Evolutionary conservation across 2,329 filamentous ascomycete genomes (phyloP), one percentile per base, ranked within the genome.

Genomic region (Trichoderma asperellum): DNA sequence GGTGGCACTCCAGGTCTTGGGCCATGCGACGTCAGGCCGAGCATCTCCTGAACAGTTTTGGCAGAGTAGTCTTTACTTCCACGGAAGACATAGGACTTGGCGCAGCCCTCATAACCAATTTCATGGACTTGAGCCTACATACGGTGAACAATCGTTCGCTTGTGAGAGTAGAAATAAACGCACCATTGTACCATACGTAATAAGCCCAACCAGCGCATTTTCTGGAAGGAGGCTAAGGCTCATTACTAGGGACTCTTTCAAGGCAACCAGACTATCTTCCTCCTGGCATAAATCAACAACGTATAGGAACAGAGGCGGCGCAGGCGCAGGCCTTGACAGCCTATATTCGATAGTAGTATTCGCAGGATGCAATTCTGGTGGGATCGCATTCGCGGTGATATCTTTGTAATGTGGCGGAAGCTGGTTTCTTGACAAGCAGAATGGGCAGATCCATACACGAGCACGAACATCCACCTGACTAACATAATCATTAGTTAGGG

Each of bases 21-120:
- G 43, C 89, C 89, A 29, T 92, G 85, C 24, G 91, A 87, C 59
- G 90, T 85, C 67, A 97, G 86, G 34, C 94, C 96, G 62, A 99
- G 90, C 96, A 99, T 99, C 78, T 99, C 96, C 81, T 98, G 95
- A n/a, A 99, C 94, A 79, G 98, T 94, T 83, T 98, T 98, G 66
- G 94, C 92, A n/a, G 90, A 87, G 80, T 99, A 99, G 77, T 99
- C 96, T 84, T 98, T 99, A 85, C 90, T 97, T 49, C 96, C 96
- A 68, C 95, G 89, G 86, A 99, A 99, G 53, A 99, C 96, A 77
- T 97, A 99, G 6, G 95, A 97, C 82, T 98, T 99, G 73, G 96
- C 93, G 81, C 96, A 99, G 81, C 98, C 96, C 68, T 92, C 94
- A 79, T 99, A 99, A 68, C 96, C 96, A 74, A 99, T 93, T 82